Base-by-base conservation (phyloP, 169 alveolate species). In the Cryptosporidium andersoni region DNA sequence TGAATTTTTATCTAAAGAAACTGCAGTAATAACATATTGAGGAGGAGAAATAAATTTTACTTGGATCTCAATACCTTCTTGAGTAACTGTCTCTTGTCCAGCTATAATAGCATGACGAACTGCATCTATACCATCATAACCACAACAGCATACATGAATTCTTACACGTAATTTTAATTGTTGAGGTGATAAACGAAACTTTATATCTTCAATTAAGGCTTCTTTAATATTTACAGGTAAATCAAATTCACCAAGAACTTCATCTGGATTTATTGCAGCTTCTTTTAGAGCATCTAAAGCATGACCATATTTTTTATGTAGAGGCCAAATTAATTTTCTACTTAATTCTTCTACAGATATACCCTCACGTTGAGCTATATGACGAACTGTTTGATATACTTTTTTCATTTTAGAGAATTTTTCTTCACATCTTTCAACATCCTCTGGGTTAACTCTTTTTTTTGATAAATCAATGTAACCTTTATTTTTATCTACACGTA, bases 111-210 rank as follows among this genome's bases (percentile, higher is more conserved):
- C 97, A 47, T 81, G 94, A 89, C 95, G 94, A 55, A 98, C 97
- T n/a, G 99, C 99, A 81, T 97, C 98, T 47, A 97, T 94, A 36
- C 99, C 99, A 64, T 97, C 99, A 81, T 94, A 95, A 12, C 96
- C 94, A 74, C 93, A 95, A 89, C 99, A 98, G 90, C 97, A 96
- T 40, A 97, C 97, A 81, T 96, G 96, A 14, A 97, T 94, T 67
- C 95, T 96, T 55, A 96, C 96, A 93, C 96, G 92, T 56, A 94
- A 91, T 81, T 92, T 94, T 55, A 95, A 63, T n/a, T 95, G 96
- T 74, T 95, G 98, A 3, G 98, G 97, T 7, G 97, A 88, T 36
- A 95, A 89, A 34, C 98, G 80, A n/a, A 91, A 89, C 81, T 93
- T 89, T 16, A 95, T 94, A 56, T 94, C 98, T 52, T 91, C 80